A percentile compares a stretch with the other conserved stretches of the same genome.
These are phyloP conservation scores for Tetracentron sinense DNA, from an alignment of 164 flowering plant genomes.

Conservation along the genomic window DNA sequence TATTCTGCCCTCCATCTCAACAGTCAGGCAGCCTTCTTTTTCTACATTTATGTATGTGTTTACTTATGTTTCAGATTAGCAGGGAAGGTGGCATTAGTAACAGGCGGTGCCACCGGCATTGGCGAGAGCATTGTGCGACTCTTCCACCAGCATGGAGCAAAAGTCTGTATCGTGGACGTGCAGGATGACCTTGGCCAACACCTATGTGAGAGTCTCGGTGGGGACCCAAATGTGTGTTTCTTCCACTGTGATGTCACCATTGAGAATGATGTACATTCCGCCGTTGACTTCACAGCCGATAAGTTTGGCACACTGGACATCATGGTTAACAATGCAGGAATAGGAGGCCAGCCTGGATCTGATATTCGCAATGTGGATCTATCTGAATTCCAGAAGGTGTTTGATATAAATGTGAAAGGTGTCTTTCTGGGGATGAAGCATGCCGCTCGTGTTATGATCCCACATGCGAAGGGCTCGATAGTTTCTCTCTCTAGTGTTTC, in stretches of 20 bases:
- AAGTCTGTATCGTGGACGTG: slow-evolving; percentile 62
- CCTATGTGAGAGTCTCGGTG: slow-evolving; percentile 44
- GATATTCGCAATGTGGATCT: slow-evolving; percentile 58
- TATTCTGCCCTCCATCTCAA: not conserved
- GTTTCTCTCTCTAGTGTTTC: slow-evolving; percentile 61
- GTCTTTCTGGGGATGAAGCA: slow-evolving; percentile 80
- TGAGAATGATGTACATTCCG: slow-evolving; percentile 57
- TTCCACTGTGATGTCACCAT: slow-evolving; percentile 62
- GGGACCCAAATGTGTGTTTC: slow-evolving; percentile 32
- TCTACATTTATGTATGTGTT: not conserved
- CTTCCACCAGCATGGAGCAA: slow-evolving; percentile 73
- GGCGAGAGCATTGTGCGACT: slow-evolving; percentile 75
- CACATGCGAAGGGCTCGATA: slow-evolving; percentile 53
- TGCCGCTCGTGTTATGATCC: slow-evolving; percentile 92
- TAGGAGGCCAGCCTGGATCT: slow-evolving; percentile 39
- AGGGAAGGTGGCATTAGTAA: slow-evolving; percentile 79
- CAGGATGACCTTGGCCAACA: slow-evolving; percentile 53
- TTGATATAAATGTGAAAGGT: slow-evolving; percentile 78
- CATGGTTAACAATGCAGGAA: slow-evolving; percentile 87
- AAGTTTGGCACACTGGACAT: slow-evolving; percentile 75
- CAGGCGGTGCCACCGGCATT: slow-evolving; percentile 87
- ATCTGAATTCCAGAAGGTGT: slow-evolving; percentile 52
- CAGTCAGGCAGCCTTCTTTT: not conserved
- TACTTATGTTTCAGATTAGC: slow-evolving; percentile 38
- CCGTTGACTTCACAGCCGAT: slow-evolving; percentile 55